Base-by-base conservation (phyloP, 768 basidiomycete species). In the Daedaleopsis nitida region DNA sequence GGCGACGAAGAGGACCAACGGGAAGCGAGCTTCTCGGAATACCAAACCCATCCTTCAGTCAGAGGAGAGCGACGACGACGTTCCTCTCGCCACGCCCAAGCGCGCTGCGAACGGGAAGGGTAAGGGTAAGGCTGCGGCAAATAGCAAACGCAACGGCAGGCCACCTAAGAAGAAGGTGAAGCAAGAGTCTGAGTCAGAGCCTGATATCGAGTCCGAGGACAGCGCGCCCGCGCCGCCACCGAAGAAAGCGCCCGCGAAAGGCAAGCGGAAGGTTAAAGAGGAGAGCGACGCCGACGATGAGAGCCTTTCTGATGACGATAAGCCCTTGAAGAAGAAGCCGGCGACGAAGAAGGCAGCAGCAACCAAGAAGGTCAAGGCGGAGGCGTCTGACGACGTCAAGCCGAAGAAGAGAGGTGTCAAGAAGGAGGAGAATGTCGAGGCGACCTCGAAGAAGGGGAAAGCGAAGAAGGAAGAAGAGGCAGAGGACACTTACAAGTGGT, bases 401-500 rank as follows among this genome's bases (percentile, higher is more conserved):
- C 63, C 75, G 38, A 74, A 50, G 80, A 69, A 69, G 74, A 72
- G 75, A 62, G 69, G 69, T 17, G 72, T 66, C 19, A 85, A 81
- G 65, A 83, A 75, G 63, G 76, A 78, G 52, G 77, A 80, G 63
- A 55, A 54, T 6, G 58, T 23, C 2, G 64, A 62, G 19, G 71
- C 59, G 24, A 54, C 61, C 3, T 24, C 53, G 34, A 84, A 80
- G 73, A 86, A 79, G 73, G 78, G 78, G 68, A 79, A 84, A 70
- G 85, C 86, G 68, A 75, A 78, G 68, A 76, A 81, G 45, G 75
- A 80, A 51, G 84, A 85, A 60, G 91, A 94, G 43, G 82, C 86
- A 57, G 89, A 88, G 57, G 86, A 85, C 58, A 81, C 87, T 51
- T 94, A 85, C 74, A 83, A 84, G 63, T 96, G 93, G 92, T 97